Conservation (phyloP, 148 eudicot genomes). For the Rhododendron griersonianum region DNA sequence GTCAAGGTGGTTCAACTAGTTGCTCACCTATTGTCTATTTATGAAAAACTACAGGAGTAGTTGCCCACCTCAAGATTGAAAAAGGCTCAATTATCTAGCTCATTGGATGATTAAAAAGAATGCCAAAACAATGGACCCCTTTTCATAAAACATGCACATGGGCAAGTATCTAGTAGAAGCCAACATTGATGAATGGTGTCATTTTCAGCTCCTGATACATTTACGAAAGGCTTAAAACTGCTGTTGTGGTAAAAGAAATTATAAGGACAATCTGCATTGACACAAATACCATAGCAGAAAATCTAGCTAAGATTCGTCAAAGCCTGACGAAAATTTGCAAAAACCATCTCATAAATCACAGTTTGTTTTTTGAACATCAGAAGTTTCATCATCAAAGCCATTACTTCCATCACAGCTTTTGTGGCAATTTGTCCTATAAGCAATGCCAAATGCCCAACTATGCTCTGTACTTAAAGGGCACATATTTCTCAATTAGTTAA, state of each 20-base stretch:
- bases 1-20: conserved; percentile 10
- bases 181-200: background rate
- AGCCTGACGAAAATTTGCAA: background rate
- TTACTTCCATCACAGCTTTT: background rate
- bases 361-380: background rate
- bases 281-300: background rate
- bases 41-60: background rate
- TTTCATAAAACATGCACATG: background rate
- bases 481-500: background rate
- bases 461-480: background rate
- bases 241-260: background rate
- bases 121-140: background rate
- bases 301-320: background rate
- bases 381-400: background rate
- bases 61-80: background rate
- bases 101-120: background rate
- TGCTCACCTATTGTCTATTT: background rate
- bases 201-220: background rate
- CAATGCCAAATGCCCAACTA: background rate
- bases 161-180: background rate
- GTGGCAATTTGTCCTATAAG: background rate
- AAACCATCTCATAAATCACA: background rate
- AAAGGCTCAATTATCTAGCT: background rate
- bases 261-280: background rate
- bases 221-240: background rate